Conservation (phyloP, 2,329 filamentous ascomycete genomes). For the Plenodomus lindquistii region DNA sequence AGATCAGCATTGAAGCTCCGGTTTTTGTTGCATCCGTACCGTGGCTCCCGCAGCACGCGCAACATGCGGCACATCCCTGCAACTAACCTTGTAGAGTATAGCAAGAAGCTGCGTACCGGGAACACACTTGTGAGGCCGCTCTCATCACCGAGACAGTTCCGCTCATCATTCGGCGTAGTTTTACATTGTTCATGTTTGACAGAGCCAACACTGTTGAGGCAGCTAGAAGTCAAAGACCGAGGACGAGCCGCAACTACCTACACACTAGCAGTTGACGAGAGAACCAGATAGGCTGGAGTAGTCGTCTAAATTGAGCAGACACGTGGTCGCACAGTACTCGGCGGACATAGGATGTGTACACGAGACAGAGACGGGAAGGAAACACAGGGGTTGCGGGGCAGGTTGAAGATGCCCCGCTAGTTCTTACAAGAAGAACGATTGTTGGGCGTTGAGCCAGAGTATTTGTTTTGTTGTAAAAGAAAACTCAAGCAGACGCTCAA, state of each 20-base stretch:
- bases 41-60: conserved; percentile 37
- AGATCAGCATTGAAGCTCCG: conserved; percentile 25
- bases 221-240: conserved; percentile 1
- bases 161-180: conserved; percentile 10
- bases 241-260: conserved; percentile 15
- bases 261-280: conserved; percentile 11
- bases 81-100: conserved; percentile 16
- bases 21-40: conserved; percentile 13
- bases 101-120: conserved; percentile 9
- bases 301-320: conserved; percentile 3
- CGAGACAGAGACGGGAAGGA: conserved; percentile 21
- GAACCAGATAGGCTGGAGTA: conserved; percentile 15
- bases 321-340: conserved; percentile 18
- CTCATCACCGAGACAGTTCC: conserved; percentile 3
- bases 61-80: conserved; percentile 17
- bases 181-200: conserved; percentile 16
- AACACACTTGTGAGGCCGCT: conserved; percentile 10
- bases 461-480: conserved; percentile 78
- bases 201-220: conserved; percentile 8
- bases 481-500: conserved; percentile 72
- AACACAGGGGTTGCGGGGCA: conserved; percentile 50
- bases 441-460: conserved; percentile 78
- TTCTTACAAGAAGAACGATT: conserved; percentile 51
- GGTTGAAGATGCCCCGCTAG: conserved; percentile 66
- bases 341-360: conserved; percentile 13